phyloP scores from a whole-genome alignment of 2,329 filamentous ascomycete species.

The Zymoseptoria pseudotritici region DNA sequence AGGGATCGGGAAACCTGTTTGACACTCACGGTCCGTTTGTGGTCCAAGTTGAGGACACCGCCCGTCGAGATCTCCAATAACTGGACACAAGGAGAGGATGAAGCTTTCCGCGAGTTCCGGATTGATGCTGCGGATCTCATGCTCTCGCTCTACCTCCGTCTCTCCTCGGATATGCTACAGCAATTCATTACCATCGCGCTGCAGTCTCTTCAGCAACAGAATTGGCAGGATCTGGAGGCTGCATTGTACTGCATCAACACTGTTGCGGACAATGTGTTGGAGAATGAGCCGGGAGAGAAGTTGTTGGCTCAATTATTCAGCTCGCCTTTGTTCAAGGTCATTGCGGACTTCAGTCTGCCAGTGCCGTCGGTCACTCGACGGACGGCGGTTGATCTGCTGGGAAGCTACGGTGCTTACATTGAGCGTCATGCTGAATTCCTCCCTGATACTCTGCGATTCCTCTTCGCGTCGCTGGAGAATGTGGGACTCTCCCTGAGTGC shows the following conservation, averaged over 20 bases:
- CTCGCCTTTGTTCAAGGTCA: conserved; percentile 51
- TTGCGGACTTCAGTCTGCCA: conserved; percentile 36
- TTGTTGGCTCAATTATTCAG: conserved; percentile 56
- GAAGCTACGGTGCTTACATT: conserved; percentile 70
- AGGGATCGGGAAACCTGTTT: conserved; percentile 53
- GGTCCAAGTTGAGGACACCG: conserved; percentile 46
- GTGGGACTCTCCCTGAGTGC: conserved; percentile 54
- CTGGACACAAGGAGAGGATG: conserved; percentile 61
- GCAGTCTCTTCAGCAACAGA: conserved; percentile 32
- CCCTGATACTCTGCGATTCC: conserved; percentile 62
- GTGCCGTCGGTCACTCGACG: conserved; percentile 59
- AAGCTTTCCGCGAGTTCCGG: conserved; percentile 51
- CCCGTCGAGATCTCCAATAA: conserved; percentile 45
- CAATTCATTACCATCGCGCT: conserved; percentile 41
- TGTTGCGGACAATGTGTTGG: conserved; percentile 58
- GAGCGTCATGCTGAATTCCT: conserved; percentile 60
- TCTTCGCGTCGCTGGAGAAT: conserved; percentile 63
- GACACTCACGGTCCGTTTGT: conserved; percentile 36
- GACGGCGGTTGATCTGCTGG: conserved; percentile 62
- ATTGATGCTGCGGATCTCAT: conserved; percentile 74
- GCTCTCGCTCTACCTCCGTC: conserved; percentile 58
- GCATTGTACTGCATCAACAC: conserved; percentile 56
- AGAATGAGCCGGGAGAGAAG: conserved; percentile 51
- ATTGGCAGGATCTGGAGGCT: conserved; percentile 47
- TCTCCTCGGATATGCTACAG: conserved; percentile 40